Conservation (phyloP, 2,329 filamentous ascomycete species). For the Biscogniauxia marginata region DNA sequence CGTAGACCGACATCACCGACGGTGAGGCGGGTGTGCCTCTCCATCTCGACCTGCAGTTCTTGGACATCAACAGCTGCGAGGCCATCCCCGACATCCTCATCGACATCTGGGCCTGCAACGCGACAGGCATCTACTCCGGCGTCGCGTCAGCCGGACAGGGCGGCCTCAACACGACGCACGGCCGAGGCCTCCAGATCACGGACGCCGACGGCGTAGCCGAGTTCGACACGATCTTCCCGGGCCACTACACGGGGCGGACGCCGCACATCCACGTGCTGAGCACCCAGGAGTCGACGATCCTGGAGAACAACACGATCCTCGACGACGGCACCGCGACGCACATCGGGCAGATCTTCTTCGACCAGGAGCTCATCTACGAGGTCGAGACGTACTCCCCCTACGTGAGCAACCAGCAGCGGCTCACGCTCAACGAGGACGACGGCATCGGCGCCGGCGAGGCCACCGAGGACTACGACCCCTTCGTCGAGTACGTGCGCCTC, state of each 20-base stretch:
- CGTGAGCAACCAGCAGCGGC: conserved; percentile 37
- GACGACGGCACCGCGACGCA: conserved; percentile 51
- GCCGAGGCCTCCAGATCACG: conserved; percentile 34
- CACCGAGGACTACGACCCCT: conserved; percentile 51
- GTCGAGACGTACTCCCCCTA: conserved; percentile 48
- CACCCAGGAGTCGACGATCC: conserved; percentile 30
- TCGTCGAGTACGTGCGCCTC: conserved; percentile 57
- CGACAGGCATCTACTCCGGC: conserved; percentile 40
- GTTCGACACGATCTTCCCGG: conserved; percentile 38
- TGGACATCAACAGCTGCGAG: conserved; percentile 37
- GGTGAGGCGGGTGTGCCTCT: conserved; percentile 36
- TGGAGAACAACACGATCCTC: conserved; percentile 47
- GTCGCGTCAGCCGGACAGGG: conserved; percentile 24
- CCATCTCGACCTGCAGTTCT: conserved; percentile 40
- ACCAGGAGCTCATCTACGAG: conserved; percentile 49
- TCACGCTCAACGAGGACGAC: conserved; percentile 51
- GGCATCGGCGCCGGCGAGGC: conserved; percentile 47
- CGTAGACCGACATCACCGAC: conserved; percentile 37
- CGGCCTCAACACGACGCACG: conserved; percentile 33
- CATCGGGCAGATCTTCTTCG: conserved; percentile 62
- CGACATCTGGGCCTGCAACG: conserved; percentile 40
- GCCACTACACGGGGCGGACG: conserved; percentile 29
- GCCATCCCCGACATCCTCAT: conserved; percentile 35
- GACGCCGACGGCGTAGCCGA: conserved; percentile 35
- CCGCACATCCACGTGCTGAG: conserved; percentile 36